These are phyloP conservation scores for Athelia psychrophila DNA, from an alignment of 1,284 basidiomycete species.

Conservation along the genomic window DNA sequence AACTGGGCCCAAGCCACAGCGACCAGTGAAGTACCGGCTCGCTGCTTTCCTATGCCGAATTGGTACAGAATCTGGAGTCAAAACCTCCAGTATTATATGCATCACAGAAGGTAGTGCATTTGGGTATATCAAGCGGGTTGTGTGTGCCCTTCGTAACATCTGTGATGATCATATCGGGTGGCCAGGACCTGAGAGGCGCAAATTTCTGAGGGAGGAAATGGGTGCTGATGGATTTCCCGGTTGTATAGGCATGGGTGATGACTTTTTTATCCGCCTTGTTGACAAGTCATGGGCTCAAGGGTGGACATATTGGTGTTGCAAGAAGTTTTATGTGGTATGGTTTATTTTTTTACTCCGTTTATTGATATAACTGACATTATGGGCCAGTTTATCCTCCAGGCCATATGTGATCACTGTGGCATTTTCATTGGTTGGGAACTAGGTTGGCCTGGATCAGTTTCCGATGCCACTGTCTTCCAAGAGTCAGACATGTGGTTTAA, in stretches of 20 bases:
- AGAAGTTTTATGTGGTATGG: conserved; percentile 19
- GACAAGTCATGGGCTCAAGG: conserved; percentile 10
- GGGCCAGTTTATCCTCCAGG: conserved; percentile 10
- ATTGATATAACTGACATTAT: not conserved
- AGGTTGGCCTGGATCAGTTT: conserved; percentile 16
- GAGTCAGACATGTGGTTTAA: conserved; percentile 12
- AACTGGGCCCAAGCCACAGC: conserved; percentile 6
- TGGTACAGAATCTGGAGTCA: conserved; percentile 4
- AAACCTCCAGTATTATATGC: conserved; percentile 2
- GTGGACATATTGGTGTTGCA: conserved; percentile 14
- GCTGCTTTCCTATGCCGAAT: conserved; percentile 9
- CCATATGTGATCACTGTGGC: conserved; percentile 9
- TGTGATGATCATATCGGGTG: conserved; percentile 7
- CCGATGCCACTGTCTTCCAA: conserved; percentile 10
- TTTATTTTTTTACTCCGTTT: not conserved
- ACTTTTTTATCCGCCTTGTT: conserved; percentile 9
- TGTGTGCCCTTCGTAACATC: conserved; percentile 7
- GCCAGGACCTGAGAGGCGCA: conserved; percentile 7
- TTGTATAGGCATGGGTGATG: conserved; percentile 14
- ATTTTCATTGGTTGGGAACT: conserved; percentile 12
- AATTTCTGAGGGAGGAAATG: conserved; percentile 9
- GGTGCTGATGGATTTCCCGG: conserved; percentile 12
- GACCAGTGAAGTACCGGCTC: conserved; percentile 3
- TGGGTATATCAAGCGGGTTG: conserved; percentile 10
- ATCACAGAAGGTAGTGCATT: conserved; percentile 14